Conservation (phyloP, 1,284 basidiomycete species). For the Singerocomus inundabilis region DNA sequence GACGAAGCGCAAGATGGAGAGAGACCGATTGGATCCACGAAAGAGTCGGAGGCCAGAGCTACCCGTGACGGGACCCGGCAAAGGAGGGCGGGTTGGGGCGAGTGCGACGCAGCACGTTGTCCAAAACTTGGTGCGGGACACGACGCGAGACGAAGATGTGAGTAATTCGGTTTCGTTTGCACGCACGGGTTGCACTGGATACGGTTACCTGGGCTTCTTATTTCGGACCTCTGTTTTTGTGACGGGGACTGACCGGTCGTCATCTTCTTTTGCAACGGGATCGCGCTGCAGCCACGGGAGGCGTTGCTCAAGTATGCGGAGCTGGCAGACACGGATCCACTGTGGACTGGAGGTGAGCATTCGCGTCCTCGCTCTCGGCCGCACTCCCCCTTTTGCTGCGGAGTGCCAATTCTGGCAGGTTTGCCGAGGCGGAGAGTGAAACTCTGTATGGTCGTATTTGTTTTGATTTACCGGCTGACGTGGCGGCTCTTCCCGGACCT, state of each 20-base stretch:
- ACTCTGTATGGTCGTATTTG: slow-evolving; percentile 49
- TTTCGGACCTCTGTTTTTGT: slow-evolving; percentile 13
- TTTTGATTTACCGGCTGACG: slow-evolving; percentile 55
- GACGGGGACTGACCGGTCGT: slow-evolving; percentile 23
- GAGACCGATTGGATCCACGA: slow-evolving; percentile 82
- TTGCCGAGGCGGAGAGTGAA: slow-evolving; percentile 37
- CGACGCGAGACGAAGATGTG: slow-evolving; percentile 89
- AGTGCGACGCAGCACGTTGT: slow-evolving; percentile 95
- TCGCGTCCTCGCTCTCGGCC: too few relatives aligned
- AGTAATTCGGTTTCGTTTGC: slow-evolving; percentile 41
- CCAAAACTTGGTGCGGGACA: slow-evolving; percentile 87
- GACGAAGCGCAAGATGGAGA: slow-evolving; percentile 84
- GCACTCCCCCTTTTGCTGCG: slow-evolving; percentile 34
- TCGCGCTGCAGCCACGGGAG: slow-evolving; percentile 77
- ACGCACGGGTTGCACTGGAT: background rate
- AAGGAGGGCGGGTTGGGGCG: slow-evolving; percentile 91
- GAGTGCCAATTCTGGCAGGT: slow-evolving; percentile 30
- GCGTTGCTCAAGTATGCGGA: slow-evolving; percentile 93
- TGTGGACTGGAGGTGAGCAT: slow-evolving; percentile 77
- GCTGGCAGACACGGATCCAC: slow-evolving; percentile 69
- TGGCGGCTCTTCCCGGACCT: slow-evolving; percentile 55
- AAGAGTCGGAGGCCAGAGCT: slow-evolving; percentile 91
- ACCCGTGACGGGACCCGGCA: slow-evolving; percentile 88
- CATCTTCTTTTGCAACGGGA: slow-evolving; percentile 19
- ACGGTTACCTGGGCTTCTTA: slow-evolving; percentile 11